Percentiles rank a stretch among this genome's conserved stretches.
Evolutionary conservation across 805 yeast species (phyloP).

Genomic region (Cyberlindnera maclurae): DNA sequence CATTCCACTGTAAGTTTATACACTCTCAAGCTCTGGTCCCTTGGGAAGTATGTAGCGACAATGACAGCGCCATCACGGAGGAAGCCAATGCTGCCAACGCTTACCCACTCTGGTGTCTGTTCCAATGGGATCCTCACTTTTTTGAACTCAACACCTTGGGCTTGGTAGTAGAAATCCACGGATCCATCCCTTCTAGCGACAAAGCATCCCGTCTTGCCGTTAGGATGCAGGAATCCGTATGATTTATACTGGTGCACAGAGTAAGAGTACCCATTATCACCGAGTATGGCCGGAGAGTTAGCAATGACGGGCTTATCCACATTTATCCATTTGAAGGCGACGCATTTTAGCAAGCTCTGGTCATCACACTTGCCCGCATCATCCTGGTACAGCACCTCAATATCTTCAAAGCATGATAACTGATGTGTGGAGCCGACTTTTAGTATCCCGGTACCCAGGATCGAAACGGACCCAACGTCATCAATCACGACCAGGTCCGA

Average conservation of each 20-base stretch:
- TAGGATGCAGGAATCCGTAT: constrained; percentile 61
- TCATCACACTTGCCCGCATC: constrained; percentile 20
- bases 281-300: constrained; percentile 49
- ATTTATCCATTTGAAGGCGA: constrained; percentile 66
- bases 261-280: constrained; percentile 37
- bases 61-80: constrained; percentile 38
- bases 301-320: constrained; percentile 60
- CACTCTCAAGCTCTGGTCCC: constrained; percentile 31
- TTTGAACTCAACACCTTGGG: constrained; percentile 51
- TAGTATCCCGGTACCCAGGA: constrained; percentile 44
- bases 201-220: constrained; percentile 65
- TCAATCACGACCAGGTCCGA: constrained; percentile 80
- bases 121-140: constrained; percentile 30
- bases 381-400: constrained; percentile 30
- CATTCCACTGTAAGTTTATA: constrained; percentile 43
- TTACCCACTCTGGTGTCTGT: constrained; percentile 21
- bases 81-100: constrained; percentile 45
- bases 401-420: constrained; percentile 20
- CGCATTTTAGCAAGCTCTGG: constrained; percentile 21
- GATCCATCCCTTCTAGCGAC: constrained; percentile 59
- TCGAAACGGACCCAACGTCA: constrained; percentile 56
- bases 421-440: constrained; percentile 27
- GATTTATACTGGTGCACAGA: constrained; percentile 54
- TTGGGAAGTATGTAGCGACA: constrained; percentile 34
- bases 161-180: constrained; percentile 55